phyloP scores from a whole-genome alignment of 1,284 basidiomycete species.

The Papiliotrema laurentii region DNA sequence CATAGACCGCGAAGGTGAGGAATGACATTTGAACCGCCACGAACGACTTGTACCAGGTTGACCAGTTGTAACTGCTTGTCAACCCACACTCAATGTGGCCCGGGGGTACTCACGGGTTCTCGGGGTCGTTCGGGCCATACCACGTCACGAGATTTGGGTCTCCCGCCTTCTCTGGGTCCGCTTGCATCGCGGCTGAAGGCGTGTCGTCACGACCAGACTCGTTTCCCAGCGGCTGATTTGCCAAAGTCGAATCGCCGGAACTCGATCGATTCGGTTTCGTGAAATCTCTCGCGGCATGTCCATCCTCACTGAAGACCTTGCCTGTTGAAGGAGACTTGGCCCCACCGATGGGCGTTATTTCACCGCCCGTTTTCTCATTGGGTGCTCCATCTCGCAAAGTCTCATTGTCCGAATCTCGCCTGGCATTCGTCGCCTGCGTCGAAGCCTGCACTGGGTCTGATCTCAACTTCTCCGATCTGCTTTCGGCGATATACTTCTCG shows the following conservation, averaged over 20 bases:
- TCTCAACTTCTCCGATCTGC: background rate
- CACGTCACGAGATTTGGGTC: constrained; percentile 4
- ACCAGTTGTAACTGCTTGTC: constrained; percentile 6
- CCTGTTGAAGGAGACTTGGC: no score
- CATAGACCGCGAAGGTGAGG: constrained; percentile 54
- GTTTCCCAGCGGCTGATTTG: background rate
- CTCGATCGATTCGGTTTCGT: no score
- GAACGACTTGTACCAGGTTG: constrained; percentile 18
- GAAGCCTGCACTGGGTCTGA: background rate
- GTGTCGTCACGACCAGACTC: background rate
- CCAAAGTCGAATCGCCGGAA: no score
- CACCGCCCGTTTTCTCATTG: no score
- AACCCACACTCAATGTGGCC: no score
- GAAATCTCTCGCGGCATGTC: no score
- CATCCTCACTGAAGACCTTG: no score
- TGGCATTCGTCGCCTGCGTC: background rate
- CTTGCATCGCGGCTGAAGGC: background rate
- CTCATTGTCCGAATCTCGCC: background rate
- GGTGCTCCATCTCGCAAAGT: background rate
- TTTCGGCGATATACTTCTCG: constrained; percentile 6
- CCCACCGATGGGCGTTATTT: no score
- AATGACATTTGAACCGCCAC: constrained; percentile 17
- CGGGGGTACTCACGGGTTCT: constrained; percentile 4
- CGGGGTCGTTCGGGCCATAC: constrained; percentile 4
- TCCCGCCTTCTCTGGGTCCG: background rate